phyloP scores from a whole-genome alignment of 257 asterid genomes.

The Primulina huaijiensis region DNA sequence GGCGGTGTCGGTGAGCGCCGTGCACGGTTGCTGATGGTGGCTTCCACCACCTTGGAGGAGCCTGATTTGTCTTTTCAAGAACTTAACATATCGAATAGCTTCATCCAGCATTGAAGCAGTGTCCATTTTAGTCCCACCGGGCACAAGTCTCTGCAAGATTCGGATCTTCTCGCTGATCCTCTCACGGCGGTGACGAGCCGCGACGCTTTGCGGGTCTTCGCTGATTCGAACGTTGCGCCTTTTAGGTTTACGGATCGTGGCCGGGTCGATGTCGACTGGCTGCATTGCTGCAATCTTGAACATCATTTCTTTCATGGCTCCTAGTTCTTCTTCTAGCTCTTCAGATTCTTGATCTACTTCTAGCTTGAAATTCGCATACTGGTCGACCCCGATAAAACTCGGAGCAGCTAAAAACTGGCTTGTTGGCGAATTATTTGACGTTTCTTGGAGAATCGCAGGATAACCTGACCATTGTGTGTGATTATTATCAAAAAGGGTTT shows the following conservation, averaged over 20 bases:
- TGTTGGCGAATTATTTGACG: not conserved
- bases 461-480: constrained; percentile 41
- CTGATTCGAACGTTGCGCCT: constrained; percentile 78
- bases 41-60: constrained; percentile 36
- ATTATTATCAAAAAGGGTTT: constrained; percentile 22
- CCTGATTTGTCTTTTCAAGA: constrained; percentile 72
- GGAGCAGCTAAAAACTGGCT: not conserved
- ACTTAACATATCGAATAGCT: constrained; percentile 83
- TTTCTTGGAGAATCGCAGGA: not conserved
- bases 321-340: constrained; percentile 55
- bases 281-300: constrained; percentile 94
- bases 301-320: constrained; percentile 89
- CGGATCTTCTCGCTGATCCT: constrained; percentile 77
- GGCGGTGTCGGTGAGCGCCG: constrained; percentile 8
- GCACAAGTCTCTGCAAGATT: constrained; percentile 75
- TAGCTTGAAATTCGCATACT: not conserved
- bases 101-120: constrained; percentile 90
- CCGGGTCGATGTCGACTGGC: constrained; percentile 84
- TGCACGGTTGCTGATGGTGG: constrained; percentile 22
- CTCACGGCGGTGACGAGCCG: constrained; percentile 88
- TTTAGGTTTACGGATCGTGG: constrained; percentile 59
- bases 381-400: not conserved
- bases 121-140: constrained; percentile 88
- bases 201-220: constrained; percentile 89
- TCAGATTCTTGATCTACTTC: constrained; percentile 18